Evolutionary conservation across 2,329 filamentous ascomycete genomes (phyloP).

Genomic region (Metarhizium anisopliae): DNA sequence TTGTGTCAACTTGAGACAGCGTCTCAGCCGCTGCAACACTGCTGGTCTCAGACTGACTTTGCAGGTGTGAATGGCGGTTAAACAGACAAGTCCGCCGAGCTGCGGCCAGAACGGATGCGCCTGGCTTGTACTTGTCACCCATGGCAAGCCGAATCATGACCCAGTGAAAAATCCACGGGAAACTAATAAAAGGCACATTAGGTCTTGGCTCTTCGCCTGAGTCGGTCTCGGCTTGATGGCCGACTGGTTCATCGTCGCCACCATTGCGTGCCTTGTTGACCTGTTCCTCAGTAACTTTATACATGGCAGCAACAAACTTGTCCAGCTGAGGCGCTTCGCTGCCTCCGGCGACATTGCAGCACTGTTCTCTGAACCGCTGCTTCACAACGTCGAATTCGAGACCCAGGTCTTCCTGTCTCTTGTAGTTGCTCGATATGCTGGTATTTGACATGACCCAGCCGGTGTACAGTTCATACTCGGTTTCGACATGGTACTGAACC

Average conservation of each 20-base stretch:
- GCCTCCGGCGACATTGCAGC: conserved; percentile 55
- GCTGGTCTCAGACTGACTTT: background rate
- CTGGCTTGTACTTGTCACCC: conserved; percentile 15
- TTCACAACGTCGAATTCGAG: conserved; percentile 57
- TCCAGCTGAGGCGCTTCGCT: conserved; percentile 49
- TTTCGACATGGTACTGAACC: conserved; percentile 72
- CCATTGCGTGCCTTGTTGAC: conserved; percentile 44
- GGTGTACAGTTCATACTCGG: conserved; percentile 88
- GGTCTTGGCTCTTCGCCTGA: conserved; percentile 13
- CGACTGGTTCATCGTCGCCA: conserved; percentile 24
- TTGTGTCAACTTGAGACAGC: background rate
- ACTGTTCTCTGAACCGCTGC: conserved; percentile 57
- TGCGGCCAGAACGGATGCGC: conserved; percentile 9
- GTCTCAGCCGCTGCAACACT: background rate
- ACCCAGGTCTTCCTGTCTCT: conserved; percentile 76
- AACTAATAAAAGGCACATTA: conserved; percentile 76
- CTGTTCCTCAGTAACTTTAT: conserved; percentile 69
- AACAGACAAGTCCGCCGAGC: conserved; percentile 5
- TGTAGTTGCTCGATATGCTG: conserved; percentile 67
- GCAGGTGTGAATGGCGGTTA: background rate
- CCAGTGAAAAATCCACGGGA: conserved; percentile 81
- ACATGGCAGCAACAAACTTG: conserved; percentile 79
- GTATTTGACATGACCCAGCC: conserved; percentile 74
- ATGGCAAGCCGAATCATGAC: conserved; percentile 33
- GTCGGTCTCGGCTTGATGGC: conserved; percentile 5